Evolutionary conservation across 2,329 filamentous ascomycete species (phyloP).

Genomic region (Arachnopeziza araneosa): DNA sequence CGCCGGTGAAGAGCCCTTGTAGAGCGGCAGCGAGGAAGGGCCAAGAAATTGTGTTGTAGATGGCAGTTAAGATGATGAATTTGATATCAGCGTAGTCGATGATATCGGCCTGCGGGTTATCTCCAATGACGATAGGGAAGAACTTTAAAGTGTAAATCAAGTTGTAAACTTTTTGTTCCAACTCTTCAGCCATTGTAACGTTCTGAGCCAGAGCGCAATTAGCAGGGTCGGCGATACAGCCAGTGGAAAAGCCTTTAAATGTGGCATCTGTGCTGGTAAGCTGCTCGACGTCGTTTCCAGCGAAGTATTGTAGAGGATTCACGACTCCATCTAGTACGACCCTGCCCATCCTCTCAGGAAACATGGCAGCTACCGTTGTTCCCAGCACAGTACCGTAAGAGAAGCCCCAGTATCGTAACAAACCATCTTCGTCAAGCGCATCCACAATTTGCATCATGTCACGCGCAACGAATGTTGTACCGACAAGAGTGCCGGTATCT

Average conservation of each 20-base stretch:
- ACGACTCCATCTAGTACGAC: constrained; percentile 30
- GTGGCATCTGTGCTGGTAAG: constrained; percentile 16
- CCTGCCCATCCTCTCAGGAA: constrained; percentile 36
- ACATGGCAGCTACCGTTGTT: constrained; percentile 39
- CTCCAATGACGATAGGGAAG: neutral
- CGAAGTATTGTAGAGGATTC: constrained; percentile 19
- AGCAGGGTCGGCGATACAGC: constrained; percentile 30
- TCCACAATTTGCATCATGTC: neutral
- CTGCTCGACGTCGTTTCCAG: neutral
- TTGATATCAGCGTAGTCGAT: neutral
- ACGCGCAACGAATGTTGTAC: neutral
- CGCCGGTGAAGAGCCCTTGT: neutral
- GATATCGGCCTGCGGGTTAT: neutral
- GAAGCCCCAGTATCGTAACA: constrained; percentile 33
- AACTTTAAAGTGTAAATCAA: neutral
- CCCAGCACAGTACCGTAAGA: constrained; percentile 43
- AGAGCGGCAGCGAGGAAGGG: neutral
- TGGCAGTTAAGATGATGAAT: neutral
- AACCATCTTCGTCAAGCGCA: neutral
- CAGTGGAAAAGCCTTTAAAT: constrained; percentile 20
- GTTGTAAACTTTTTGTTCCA: neutral
- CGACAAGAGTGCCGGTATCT: neutral
- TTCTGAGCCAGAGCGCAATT: constrained; percentile 19
- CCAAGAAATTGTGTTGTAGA: neutral
- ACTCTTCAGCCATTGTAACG: constrained; percentile 9